Evolutionary conservation across 1,139 yeast species (phyloP).

Genomic region (Wickerhamiella pararugosa): DNA sequence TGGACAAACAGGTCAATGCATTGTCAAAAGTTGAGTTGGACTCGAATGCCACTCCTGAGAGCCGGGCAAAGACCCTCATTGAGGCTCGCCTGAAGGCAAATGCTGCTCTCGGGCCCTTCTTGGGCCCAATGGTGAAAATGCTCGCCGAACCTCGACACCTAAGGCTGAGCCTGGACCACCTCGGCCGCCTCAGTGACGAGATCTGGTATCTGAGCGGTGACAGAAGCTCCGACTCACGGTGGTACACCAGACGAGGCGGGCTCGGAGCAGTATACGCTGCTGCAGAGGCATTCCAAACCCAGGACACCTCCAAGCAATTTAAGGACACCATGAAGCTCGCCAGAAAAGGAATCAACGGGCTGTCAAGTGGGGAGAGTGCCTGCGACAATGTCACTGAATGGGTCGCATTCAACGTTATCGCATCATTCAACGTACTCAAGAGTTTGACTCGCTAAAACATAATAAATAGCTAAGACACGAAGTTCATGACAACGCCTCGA

Average conservation of each 20-base stretch:
- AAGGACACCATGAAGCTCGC: constrained; percentile 50
- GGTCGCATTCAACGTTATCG: constrained; percentile 53
- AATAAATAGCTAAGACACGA: no score
- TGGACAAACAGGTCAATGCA: constrained; percentile 33
- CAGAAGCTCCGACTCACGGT: constrained; percentile 66
- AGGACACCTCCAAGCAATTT: constrained; percentile 47
- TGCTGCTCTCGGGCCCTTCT: constrained; percentile 30
- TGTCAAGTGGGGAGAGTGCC: constrained; percentile 41
- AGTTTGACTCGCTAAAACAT: constrained; percentile 3
- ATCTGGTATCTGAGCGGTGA: constrained; percentile 71
- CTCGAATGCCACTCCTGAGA: constrained; percentile 11
- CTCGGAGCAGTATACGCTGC: constrained; percentile 51
- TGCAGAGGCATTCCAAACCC: constrained; percentile 65
- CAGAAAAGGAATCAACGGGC: constrained; percentile 39
- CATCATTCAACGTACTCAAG: constrained; percentile 50
- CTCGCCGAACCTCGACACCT: constrained; percentile 34
- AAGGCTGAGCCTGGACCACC: constrained; percentile 45
- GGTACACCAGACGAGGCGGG: constrained; percentile 80
- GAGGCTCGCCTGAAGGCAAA: constrained; percentile 50
- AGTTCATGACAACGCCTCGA: no score
- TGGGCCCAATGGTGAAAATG: constrained; percentile 36
- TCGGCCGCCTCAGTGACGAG: constrained; percentile 70
- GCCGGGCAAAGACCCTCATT: constrained; percentile 34
- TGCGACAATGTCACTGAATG: constrained; percentile 60
- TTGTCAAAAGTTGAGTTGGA: constrained; percentile 20